phyloP scores from a whole-genome alignment of 2,329 filamentous ascomycete species.

The Calycina herbarum region DNA sequence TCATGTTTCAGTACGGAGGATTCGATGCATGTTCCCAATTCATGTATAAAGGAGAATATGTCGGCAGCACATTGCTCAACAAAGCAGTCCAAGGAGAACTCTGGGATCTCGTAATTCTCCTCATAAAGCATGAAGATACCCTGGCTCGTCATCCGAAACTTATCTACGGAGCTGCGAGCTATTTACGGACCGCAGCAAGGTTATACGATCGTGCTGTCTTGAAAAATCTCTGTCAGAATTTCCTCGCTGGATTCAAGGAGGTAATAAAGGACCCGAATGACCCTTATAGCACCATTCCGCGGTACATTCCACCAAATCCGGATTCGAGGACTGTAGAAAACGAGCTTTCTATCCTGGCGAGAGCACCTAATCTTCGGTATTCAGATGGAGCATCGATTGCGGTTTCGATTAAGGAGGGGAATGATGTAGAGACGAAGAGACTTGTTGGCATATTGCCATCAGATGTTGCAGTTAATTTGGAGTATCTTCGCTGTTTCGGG shows the following conservation, averaged over 20 bases:
- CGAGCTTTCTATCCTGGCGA: neutral
- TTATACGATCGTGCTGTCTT: neutral
- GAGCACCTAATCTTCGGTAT: neutral
- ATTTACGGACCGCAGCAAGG: neutral
- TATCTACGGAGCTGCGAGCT: neutral
- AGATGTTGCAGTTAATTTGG: neutral
- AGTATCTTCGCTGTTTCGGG: neutral
- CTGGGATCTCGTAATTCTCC: neutral
- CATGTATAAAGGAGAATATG: neutral
- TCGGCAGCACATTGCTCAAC: neutral
- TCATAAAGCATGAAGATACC: neutral
- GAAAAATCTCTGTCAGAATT: neutral
- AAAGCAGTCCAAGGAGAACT: neutral
- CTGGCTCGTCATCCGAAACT: neutral
- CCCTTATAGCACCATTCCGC: neutral
- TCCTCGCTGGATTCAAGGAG: neutral
- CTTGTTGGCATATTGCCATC: neutral
- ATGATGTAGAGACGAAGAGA: neutral
- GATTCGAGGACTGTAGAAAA: neutral
- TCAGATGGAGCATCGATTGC: neutral
- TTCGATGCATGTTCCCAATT: neutral
- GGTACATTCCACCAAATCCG: neutral
- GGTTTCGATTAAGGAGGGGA: neutral
- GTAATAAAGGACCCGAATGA: neutral
- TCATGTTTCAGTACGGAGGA: neutral